These are phyloP conservation scores for Atkinsonella hypoxylon DNA, from an alignment of 2,329 filamentous ascomycete genomes.

Conservation along the genomic window DNA sequence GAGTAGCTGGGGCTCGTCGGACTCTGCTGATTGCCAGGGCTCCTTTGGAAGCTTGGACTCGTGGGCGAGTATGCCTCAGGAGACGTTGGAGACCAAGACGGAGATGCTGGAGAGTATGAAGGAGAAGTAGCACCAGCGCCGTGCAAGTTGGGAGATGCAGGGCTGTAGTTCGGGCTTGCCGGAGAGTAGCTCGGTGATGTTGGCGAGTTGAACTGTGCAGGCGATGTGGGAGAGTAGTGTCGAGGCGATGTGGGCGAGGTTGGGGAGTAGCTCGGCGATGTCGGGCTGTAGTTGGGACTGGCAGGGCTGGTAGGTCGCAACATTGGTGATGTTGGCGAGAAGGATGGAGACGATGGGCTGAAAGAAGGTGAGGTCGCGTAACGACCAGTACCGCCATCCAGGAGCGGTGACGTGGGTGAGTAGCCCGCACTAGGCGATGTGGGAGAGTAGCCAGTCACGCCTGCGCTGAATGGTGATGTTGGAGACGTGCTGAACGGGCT, in stretches of 20 bases:
- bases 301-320: constrained; percentile 42
- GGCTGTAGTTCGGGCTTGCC: constrained; percentile 59
- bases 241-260: constrained; percentile 45
- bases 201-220: constrained; percentile 59
- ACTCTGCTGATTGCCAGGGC: constrained; percentile 41
- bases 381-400: constrained; percentile 39
- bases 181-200: constrained; percentile 64
- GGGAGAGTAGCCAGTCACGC: constrained; percentile 56
- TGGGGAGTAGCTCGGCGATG: constrained; percentile 53
- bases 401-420: constrained; percentile 63
- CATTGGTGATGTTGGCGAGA: constrained; percentile 50
- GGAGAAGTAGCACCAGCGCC: constrained; percentile 37
- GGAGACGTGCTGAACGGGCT: constrained; percentile 68
- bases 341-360: constrained; percentile 50
- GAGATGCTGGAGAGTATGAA: constrained; percentile 59
- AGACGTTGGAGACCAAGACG: constrained; percentile 69
- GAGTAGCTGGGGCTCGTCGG: constrained; percentile 64
- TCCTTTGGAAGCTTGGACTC: constrained; percentile 46
- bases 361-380: constrained; percentile 50
- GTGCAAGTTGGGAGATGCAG: constrained; percentile 47
- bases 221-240: constrained; percentile 60
- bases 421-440: constrained; percentile 63
- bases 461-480: constrained; percentile 47
- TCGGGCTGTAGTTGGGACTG: constrained; percentile 52
- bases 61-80: constrained; percentile 51